These are phyloP conservation scores for Trichoderma arundinaceum DNA, from an alignment of 2,329 filamentous ascomycete genomes.

Conservation along the genomic window DNA sequence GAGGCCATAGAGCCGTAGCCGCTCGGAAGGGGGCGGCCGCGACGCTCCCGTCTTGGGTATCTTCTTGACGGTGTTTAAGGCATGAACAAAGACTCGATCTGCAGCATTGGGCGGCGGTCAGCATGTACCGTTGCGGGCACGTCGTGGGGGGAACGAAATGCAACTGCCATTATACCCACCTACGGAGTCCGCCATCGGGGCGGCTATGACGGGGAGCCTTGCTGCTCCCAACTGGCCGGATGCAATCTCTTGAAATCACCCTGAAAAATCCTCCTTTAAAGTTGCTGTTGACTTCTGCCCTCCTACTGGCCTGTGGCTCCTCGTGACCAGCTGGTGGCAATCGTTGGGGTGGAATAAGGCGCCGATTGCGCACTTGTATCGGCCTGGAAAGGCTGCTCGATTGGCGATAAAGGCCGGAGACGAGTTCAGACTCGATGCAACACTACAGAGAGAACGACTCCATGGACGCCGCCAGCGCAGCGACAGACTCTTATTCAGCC, in stretches of 20 bases:
- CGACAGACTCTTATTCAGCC: not conserved
- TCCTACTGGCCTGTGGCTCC: not conserved
- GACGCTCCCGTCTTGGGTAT: constrained; percentile 91
- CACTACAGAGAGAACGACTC: not conserved
- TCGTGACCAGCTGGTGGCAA: not conserved
- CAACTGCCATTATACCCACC: constrained; percentile 40
- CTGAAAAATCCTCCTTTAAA: not conserved
- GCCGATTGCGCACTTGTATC: not conserved
- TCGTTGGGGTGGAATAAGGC: constrained; percentile 9
- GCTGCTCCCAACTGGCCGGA: constrained; percentile 26
- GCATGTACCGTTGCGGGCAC: constrained; percentile 18
- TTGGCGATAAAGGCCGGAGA: constrained; percentile 16
- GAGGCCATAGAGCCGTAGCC: constrained; percentile 91
- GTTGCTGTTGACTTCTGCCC: not conserved
- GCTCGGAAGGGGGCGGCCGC: constrained; percentile 82
- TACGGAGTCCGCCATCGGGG: constrained; percentile 49
- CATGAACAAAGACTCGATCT: constrained; percentile 99
- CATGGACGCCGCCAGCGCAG: not conserved
- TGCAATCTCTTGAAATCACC: not conserved
- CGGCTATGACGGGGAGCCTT: constrained; percentile 25
- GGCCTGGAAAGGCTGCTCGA: constrained; percentile 1
- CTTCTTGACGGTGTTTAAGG: constrained; percentile 97
- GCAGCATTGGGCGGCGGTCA: constrained; percentile 30
- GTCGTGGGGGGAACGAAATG: constrained; percentile 11
- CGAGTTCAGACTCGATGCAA: constrained; percentile 5